Percentiles rank a stretch among this genome's conserved stretches.
These are phyloP conservation scores for Paraconiothyrium brasiliense DNA, from an alignment of 2,329 filamentous ascomycete species.

Conservation along the genomic window DNA sequence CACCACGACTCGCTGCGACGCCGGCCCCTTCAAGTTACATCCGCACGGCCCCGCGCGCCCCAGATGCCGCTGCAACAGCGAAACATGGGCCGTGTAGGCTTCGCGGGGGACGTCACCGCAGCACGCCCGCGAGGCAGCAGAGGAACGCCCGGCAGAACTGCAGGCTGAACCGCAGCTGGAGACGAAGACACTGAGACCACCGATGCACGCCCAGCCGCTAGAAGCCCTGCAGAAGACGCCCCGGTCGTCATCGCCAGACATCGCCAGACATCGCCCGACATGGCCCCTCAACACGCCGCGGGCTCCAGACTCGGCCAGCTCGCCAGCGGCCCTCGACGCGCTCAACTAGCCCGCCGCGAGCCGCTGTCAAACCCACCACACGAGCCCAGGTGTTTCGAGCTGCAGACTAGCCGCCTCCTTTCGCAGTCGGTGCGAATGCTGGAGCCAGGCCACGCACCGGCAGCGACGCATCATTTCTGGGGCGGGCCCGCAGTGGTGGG, in stretches of 20 bases:
- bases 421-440: background rate
- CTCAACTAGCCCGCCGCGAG: background rate
- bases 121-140: background rate
- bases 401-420: background rate
- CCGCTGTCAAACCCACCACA: background rate
- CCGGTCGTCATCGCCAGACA: background rate
- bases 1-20: conserved; percentile 5
- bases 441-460: background rate
- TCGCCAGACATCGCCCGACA: background rate
- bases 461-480: conserved; percentile 1
- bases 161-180: conserved; percentile 20
- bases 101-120: background rate
- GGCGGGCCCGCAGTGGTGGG: conserved; percentile 21
- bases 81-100: background rate
- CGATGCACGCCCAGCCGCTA: conserved; percentile 14
- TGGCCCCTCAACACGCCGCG: background rate
- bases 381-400: background rate
- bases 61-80: conserved; percentile 5
- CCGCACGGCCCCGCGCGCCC: conserved; percentile 6
- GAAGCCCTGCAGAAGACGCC: conserved; percentile 15
- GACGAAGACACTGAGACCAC: background rate
- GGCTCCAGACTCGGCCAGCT: background rate
- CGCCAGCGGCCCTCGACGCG: background rate
- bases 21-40: conserved; percentile 9
- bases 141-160: background rate